These are phyloP conservation scores for Cenchrus fungigraminus DNA, from an alignment of 176 grass and related monocot species.

Conservation along the genomic window DNA sequence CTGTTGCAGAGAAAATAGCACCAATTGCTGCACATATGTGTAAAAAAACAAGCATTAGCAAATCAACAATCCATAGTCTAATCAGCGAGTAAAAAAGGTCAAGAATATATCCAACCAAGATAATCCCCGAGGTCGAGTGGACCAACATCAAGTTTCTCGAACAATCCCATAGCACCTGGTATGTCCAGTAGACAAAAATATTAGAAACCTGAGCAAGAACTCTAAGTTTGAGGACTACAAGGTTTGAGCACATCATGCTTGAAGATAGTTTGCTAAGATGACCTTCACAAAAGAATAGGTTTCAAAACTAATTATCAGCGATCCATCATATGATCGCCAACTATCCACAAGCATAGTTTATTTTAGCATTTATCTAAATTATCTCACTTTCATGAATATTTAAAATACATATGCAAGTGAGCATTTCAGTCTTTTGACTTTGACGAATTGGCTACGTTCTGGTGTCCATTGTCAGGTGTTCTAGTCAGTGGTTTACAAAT, in stretches of 20 bases:
- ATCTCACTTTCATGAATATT: conserved; percentile 19
- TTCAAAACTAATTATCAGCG: conserved; percentile 21
- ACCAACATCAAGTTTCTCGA: conserved; percentile 78
- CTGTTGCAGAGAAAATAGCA: conserved; percentile 92
- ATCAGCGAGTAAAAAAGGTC: background rate
- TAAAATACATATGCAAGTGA: background rate
- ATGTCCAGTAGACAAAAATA: conserved; percentile 22
- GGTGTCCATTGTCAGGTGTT: background rate
- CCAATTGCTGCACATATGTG: conserved; percentile 73
- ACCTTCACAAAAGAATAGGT: conserved; percentile 19
- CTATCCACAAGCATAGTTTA: conserved; percentile 30
- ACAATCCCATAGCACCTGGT: conserved; percentile 83
- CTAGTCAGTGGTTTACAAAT: conserved; percentile 4
- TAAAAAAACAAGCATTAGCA: conserved; percentile 31
- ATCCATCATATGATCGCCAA: background rate
- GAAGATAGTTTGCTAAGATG: conserved; percentile 14
- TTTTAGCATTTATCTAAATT: conserved; percentile 17
- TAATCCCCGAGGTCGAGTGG: conserved; percentile 75
- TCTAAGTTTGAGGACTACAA: conserved; percentile 26
- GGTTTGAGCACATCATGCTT: conserved; percentile 35
- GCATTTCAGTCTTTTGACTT: background rate
- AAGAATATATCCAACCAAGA: conserved; percentile 66
- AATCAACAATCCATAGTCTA: conserved; percentile 35
- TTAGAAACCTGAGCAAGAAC: conserved; percentile 25
- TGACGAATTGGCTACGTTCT: conserved; percentile 1